These are phyloP conservation scores for Entomortierella lignicola DNA, from an alignment of 192 early-diverging fungal genomes.

Conservation along the genomic window DNA sequence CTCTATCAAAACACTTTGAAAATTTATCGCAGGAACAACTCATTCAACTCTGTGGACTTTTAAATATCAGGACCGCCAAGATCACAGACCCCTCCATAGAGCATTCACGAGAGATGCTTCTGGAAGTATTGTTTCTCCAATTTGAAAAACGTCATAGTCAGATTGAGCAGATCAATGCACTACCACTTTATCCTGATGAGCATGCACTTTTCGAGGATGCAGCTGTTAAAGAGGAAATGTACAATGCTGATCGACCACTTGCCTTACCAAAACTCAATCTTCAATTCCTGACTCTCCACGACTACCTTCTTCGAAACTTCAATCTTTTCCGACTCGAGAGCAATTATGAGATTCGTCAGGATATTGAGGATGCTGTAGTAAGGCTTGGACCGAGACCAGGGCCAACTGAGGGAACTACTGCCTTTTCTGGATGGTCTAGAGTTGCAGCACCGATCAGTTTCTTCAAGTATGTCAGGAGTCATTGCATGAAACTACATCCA, in stretches of 20 bases:
- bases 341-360: constrained; percentile 85
- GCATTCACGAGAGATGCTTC: constrained; percentile 63
- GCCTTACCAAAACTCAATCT: constrained; percentile 91
- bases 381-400: constrained; percentile 77
- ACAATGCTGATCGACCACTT: constrained; percentile 62
- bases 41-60: constrained; percentile 61
- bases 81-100: constrained; percentile 32
- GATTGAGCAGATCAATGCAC: constrained; percentile 73
- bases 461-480: constrained; percentile 55
- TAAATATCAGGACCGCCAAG: constrained; percentile 72
- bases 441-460: constrained; percentile 84
- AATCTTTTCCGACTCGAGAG: constrained; percentile 86
- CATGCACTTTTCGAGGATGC: constrained; percentile 77
- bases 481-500: neutral
- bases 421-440: constrained; percentile 94
- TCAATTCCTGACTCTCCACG: constrained; percentile 93
- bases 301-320: constrained; percentile 91
- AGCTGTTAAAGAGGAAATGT: constrained; percentile 75
- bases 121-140: constrained; percentile 64
- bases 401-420: constrained; percentile 66
- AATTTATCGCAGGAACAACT: constrained; percentile 61
- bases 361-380: constrained; percentile 88
- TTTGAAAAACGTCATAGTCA: constrained; percentile 74
- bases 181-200: constrained; percentile 86
- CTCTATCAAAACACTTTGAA: constrained; percentile 66